phyloP scores from a whole-genome alignment of 1,284 basidiomycete genomes.

The Trametes pubescens region DNA sequence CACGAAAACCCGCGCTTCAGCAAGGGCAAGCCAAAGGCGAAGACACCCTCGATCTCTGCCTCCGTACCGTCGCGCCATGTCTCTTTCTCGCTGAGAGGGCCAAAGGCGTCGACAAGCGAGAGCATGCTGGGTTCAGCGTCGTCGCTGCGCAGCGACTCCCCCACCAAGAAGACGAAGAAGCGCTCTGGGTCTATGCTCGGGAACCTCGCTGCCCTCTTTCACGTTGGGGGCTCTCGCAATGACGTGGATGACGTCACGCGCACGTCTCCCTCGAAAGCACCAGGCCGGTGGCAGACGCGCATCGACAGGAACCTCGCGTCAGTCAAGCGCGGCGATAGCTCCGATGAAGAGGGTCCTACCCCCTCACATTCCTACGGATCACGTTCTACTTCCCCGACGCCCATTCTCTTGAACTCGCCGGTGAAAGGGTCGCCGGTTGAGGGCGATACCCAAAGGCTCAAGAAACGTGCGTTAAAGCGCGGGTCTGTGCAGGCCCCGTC shows the following conservation, averaged over 20 bases:
- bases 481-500: slow-evolving; percentile 32
- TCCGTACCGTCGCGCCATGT: slow-evolving; percentile 15
- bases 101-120: slow-evolving; percentile 17
- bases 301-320: slow-evolving; percentile 56
- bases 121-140: slow-evolving; percentile 11
- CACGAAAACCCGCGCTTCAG: slow-evolving; percentile 68
- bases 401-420: slow-evolving; percentile 16
- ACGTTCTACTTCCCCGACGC: slow-evolving; percentile 3
- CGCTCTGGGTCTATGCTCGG: slow-evolving; percentile 38
- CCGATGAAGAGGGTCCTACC: slow-evolving; percentile 44
- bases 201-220: slow-evolving; percentile 42
- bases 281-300: slow-evolving; percentile 52
- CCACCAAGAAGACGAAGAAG: slow-evolving; percentile 32
- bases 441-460: slow-evolving; percentile 31
- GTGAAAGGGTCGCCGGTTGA: not conserved
- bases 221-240: slow-evolving; percentile 26
- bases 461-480: slow-evolving; percentile 38
- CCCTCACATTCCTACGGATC: slow-evolving; percentile 20
- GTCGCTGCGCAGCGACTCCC: slow-evolving; percentile 25
- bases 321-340: slow-evolving; percentile 42
- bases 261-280: slow-evolving; percentile 26
- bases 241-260: slow-evolving; percentile 25
- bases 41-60: slow-evolving; percentile 1
- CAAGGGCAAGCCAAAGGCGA: slow-evolving; percentile 28
- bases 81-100: slow-evolving; percentile 32